These are phyloP conservation scores for Apiotrichum gracile DNA, from an alignment of 1,284 basidiomycete genomes.

Conservation along the genomic window DNA sequence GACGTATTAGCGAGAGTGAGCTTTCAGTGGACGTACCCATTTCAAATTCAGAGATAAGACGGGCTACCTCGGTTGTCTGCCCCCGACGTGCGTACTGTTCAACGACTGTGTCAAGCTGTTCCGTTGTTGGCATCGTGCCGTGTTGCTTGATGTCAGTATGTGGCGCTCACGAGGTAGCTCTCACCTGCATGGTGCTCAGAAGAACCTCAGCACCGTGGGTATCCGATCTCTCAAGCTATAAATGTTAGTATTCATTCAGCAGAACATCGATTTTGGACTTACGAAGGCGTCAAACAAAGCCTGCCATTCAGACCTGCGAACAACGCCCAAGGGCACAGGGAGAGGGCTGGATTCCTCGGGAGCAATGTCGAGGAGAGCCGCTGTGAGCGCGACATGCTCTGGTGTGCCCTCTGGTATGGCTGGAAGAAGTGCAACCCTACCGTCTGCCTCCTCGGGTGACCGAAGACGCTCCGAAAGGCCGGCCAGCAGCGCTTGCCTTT, in stretches of 20 bases:
- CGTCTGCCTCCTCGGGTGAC: not conserved
- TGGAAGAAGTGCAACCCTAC: not conserved
- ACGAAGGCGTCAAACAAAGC: conserved; percentile 38
- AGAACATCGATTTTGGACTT: conserved; percentile 1
- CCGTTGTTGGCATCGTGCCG: conserved; percentile 3
- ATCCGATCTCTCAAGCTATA: conserved; percentile 6
- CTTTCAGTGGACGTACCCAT: conserved; percentile 14
- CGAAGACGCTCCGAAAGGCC: conserved; percentile 4
- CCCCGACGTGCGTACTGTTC: conserved; percentile 21
- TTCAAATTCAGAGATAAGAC: conserved; percentile 19
- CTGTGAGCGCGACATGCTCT: conserved; percentile 17
- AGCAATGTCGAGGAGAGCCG: conserved; percentile 2
- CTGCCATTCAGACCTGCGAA: conserved; percentile 31
- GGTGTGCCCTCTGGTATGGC: conserved; percentile 3
- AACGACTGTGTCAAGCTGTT: conserved; percentile 16
- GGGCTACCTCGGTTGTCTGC: conserved; percentile 18
- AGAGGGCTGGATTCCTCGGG: not conserved
- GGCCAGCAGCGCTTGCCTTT: conserved; percentile 2
- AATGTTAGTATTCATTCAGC: not conserved
- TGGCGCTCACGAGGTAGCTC: not conserved
- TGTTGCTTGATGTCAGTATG: conserved; percentile 7
- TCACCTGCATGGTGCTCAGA: conserved; percentile 15
- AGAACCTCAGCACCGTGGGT: conserved; percentile 14
- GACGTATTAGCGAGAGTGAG: not conserved
- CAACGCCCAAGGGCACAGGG: conserved; percentile 30